A percentile compares a stretch with the other conserved stretches of the same genome.
Conservation (phyloP, 2,329 filamentous ascomycete genomes). For the Rosellinia necatrix region DNA sequence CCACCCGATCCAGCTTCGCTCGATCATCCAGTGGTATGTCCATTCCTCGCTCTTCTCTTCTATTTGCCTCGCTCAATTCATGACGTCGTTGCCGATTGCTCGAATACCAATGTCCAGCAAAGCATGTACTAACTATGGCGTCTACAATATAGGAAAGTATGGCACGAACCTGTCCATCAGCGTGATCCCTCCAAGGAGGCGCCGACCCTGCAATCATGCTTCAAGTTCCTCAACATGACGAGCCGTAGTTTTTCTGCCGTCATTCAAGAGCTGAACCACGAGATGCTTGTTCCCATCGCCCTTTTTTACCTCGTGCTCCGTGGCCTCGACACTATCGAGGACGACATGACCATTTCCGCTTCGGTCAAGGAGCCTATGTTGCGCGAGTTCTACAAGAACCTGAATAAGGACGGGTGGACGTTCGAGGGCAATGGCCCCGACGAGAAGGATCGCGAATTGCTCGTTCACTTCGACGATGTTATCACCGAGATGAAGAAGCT, state of each 20-base stretch:
- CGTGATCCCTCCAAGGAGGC: conserved; percentile 79
- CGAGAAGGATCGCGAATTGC: conserved; percentile 91
- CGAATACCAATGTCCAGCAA: too few species aligned
- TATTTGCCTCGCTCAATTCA: background rate
- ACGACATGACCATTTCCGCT: conserved; percentile 91
- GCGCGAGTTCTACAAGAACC: conserved; percentile 76
- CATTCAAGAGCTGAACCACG: conserved; percentile 93
- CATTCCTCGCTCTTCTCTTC: background rate
- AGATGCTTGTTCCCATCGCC: conserved; percentile 85
- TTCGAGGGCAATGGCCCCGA: conserved; percentile 84
- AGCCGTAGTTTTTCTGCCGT: conserved; percentile 92
- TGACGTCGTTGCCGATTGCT: background rate
- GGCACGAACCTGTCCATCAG: conserved; percentile 91
- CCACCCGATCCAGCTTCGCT: conserved; percentile 77
- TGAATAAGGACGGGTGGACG: conserved; percentile 87
- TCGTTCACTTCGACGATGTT: conserved; percentile 90
- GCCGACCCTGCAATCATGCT: conserved; percentile 77
- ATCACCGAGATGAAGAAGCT: conserved; percentile 85
- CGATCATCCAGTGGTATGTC: conserved; percentile 84
- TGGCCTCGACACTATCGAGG: conserved; percentile 96
- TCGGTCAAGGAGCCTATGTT: conserved; percentile 84
- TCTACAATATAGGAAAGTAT: conserved; percentile 74
- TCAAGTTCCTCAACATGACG: conserved; percentile 81
- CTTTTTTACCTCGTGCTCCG: conserved; percentile 94
- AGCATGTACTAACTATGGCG: background rate